phyloP scores from a whole-genome alignment of 179 eudicot genomes.

The Drosera spatulata region DNA sequence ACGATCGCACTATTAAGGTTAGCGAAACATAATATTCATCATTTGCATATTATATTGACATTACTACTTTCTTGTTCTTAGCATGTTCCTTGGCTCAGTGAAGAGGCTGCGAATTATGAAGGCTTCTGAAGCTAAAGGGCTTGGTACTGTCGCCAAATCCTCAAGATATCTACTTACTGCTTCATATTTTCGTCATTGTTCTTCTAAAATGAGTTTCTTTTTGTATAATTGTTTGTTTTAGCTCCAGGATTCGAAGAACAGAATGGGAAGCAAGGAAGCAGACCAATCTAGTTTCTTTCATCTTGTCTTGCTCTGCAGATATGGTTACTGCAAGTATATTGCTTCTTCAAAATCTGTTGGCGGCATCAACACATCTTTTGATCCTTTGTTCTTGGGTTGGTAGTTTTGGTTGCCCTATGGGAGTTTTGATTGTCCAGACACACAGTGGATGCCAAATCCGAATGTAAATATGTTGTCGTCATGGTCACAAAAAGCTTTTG shows the following conservation, averaged over 20 bases:
- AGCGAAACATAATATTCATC: background rate
- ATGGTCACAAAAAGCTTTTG: too few species aligned
- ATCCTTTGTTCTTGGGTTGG: too few species aligned
- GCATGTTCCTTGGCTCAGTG: constrained; percentile 65
- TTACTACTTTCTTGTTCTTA: constrained; percentile 10
- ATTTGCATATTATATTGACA: background rate
- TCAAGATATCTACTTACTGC: background rate
- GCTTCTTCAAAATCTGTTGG: too few species aligned
- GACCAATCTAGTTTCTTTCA: constrained; percentile 25
- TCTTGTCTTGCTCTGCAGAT: background rate
- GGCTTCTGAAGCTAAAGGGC: constrained; percentile 79
- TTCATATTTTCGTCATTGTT: background rate
- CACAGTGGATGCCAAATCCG: too few species aligned
- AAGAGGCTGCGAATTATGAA: constrained; percentile 85
- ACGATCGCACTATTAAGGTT: background rate
- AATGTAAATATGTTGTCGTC: too few species aligned
- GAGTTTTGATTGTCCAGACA: too few species aligned
- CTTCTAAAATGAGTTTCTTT: background rate
- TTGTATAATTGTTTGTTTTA: constrained; percentile 11
- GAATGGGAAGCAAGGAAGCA: constrained; percentile 29
- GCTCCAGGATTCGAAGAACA: constrained; percentile 49
- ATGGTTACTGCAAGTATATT: too few species aligned
- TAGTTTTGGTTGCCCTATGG: too few species aligned
- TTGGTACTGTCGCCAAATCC: constrained; percentile 27
- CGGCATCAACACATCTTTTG: too few species aligned